Conservation (phyloP, 352 stramenopile species). For the Globisporangium alternatum region DNA sequence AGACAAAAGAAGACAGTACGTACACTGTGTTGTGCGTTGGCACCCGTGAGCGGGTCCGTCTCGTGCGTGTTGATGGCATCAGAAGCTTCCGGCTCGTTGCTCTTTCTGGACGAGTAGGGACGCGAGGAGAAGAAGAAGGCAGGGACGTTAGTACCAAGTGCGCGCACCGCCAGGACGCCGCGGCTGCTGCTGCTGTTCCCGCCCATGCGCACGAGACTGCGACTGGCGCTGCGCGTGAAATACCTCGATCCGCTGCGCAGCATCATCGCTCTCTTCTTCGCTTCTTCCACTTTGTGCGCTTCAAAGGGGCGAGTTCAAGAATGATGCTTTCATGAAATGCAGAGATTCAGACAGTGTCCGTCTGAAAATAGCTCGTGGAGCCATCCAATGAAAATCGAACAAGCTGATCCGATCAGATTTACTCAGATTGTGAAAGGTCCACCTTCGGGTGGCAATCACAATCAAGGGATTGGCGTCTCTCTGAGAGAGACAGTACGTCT, state of each 20-base stretch:
- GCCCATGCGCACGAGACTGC: background rate
- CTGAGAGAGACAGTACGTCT: background rate
- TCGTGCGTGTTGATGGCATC: conserved; percentile 29
- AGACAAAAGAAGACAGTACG: background rate
- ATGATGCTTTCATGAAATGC: background rate
- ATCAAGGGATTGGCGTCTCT: too few species aligned
- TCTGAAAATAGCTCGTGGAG: conserved; percentile 13
- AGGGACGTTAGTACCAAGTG: conserved; percentile 27
- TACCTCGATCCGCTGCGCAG: conserved; percentile 42
- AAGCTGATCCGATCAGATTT: background rate
- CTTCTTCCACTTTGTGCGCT: background rate
- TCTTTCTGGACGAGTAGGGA: conserved; percentile 33
- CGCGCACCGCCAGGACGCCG: conserved; percentile 15
- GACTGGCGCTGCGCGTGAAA: conserved; percentile 17
- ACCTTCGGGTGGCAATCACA: background rate
- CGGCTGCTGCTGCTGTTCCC: conserved; percentile 8
- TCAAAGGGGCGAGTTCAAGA: conserved; percentile 8
- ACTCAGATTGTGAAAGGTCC: background rate
- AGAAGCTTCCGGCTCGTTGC: conserved; percentile 14
- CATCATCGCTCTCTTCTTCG: background rate
- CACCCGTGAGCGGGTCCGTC: conserved; percentile 34
- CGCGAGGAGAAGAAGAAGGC: conserved; percentile 23
- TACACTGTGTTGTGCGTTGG: conserved; percentile 23
- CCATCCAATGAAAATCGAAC: conserved; percentile 8
- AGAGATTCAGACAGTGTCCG: background rate